Evolutionary conservation across 1,139 yeast species (phyloP).

Genomic region (Yamadazyma sp.): DNA sequence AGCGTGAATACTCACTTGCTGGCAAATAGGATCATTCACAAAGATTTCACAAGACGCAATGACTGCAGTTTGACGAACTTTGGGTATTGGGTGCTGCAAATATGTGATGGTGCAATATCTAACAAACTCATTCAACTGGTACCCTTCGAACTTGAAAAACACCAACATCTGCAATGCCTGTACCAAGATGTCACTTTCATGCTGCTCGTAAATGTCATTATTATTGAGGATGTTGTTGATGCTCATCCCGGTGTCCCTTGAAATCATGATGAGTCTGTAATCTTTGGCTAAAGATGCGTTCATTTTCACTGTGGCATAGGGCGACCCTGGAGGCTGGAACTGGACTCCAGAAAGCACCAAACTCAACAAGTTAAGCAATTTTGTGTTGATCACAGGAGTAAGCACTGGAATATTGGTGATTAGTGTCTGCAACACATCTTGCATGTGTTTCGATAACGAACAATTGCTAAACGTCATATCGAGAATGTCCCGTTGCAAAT

Average conservation of each 20-base stretch:
- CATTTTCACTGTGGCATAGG: conserved; percentile 65
- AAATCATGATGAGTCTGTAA: conserved; percentile 71
- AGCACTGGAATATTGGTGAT: conserved; percentile 78
- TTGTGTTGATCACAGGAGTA: conserved; percentile 68
- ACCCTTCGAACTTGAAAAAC: conserved; percentile 70
- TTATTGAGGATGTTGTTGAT: conserved; percentile 38
- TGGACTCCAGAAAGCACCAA: conserved; percentile 78
- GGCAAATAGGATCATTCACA: conserved; percentile 77
- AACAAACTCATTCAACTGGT: conserved; percentile 83
- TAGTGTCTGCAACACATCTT: conserved; percentile 68
- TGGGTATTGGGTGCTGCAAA: conserved; percentile 75
- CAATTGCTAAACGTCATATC: conserved; percentile 77
- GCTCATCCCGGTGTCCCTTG: conserved; percentile 59
- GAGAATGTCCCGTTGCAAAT: conserved; percentile 76
- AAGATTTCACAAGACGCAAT: conserved; percentile 81
- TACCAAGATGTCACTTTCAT: conserved; percentile 55
- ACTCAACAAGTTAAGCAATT: conserved; percentile 71
- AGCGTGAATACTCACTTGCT: conserved; percentile 82
- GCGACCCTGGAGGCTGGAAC: conserved; percentile 87
- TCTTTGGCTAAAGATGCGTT: conserved; percentile 69
- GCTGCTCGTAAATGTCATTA: conserved; percentile 39
- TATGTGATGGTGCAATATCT: conserved; percentile 79
- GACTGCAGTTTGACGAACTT: conserved; percentile 83
- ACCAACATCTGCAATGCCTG: conserved; percentile 75
- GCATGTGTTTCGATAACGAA: conserved; percentile 77